Base-by-base conservation (phyloP, 1,139 yeast species). In the Saccharomyces hybrid region DNA sequence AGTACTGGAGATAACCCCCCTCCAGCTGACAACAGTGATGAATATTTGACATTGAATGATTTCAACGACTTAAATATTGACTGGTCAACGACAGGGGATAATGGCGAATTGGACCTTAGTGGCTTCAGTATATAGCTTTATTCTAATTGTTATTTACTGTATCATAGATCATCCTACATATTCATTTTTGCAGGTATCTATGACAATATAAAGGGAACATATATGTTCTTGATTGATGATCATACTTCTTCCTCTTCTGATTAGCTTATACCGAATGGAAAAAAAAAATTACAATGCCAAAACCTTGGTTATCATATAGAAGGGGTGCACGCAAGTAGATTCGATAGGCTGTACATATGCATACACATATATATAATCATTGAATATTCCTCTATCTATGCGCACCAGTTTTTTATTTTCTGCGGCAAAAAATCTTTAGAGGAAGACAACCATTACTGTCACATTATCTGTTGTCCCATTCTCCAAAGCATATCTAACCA, bases 401-500 rank as follows among this genome's bases (percentile, higher is more conserved):
- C 47, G 34, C 47, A 44, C 16, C n/a, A 7, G 44, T 29, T 53
- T 16, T 26, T 28, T 46, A 24, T 27, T 21, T 42, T 38, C 50
- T 12, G 9, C 11, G 12, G 19, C 44, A 21, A 32, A 32, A 9
- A 24, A 24, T 47, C n/a, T 14, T 61, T 52, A 62, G n/a, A 70
- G 62, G 21, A 59, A 60, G 14, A 74, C 70, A n/a, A 93, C 90
- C 97, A 93, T 89, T 31, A 88, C 95, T 0, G 99, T 91, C 47
- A 93, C 82, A 69, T 93, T 93, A 71, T 93, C 99, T 2, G 96
- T 86, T 16, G 96, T 86, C 48, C 87, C 83, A 61, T 83, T 79
- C 57, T 83, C 83, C 70, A 95, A 77, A 0, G 99, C 98, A 63
- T 82, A 78, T 57, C 82, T 80, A 56, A 95, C 88, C 57, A 91